Percentiles rank a stretch among this genome's conserved stretches.
Conservation (phyloP, 768 basidiomycete species). For the Boletus rubescentipes region DNA sequence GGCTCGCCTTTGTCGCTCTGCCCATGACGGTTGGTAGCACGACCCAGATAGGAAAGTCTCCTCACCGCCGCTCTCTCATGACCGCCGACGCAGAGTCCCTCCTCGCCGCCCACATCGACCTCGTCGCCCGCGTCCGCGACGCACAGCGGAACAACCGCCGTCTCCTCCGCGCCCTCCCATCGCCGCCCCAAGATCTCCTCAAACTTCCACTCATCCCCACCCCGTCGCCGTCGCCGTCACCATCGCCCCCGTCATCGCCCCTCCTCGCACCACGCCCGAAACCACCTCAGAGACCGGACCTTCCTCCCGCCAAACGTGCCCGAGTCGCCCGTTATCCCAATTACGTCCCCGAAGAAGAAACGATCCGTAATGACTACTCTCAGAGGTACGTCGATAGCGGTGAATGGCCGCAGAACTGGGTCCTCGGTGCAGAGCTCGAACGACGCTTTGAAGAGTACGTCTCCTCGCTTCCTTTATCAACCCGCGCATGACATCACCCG, state of each 20-base stretch:
- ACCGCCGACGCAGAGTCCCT: constrained; percentile 61
- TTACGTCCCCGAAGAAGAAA: constrained; percentile 93
- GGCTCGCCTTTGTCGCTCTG: constrained; percentile 65
- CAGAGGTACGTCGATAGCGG: constrained; percentile 88
- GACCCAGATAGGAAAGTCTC: constrained; percentile 20
- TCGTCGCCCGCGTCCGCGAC: constrained; percentile 54
- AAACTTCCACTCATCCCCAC: constrained; percentile 58
- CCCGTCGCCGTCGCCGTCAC: constrained; percentile 49
- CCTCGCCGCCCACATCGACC: constrained; percentile 57
- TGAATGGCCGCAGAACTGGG: constrained; percentile 93
- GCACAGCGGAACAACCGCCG: constrained; percentile 58
- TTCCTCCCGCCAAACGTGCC: constrained; percentile 73
- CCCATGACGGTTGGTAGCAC: constrained; percentile 38
- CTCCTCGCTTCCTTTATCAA: not conserved
- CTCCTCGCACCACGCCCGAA: constrained; percentile 33
- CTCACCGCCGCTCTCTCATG: constrained; percentile 4
- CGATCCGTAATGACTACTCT: constrained; percentile 93
- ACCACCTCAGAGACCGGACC: constrained; percentile 43
- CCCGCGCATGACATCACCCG: not conserved
- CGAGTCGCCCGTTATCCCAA: constrained; percentile 70
- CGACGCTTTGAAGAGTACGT: constrained; percentile 92
- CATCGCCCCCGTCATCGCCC: constrained; percentile 51
- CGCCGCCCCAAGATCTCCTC: constrained; percentile 55
- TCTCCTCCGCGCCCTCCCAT: constrained; percentile 52
- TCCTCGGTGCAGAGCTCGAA: constrained; percentile 85